A percentile compares a stretch with the other conserved stretches of the same genome.
Conservation (phyloP, 2,329 filamentous ascomycete genomes). For the Diaporthe vexans region DNA sequence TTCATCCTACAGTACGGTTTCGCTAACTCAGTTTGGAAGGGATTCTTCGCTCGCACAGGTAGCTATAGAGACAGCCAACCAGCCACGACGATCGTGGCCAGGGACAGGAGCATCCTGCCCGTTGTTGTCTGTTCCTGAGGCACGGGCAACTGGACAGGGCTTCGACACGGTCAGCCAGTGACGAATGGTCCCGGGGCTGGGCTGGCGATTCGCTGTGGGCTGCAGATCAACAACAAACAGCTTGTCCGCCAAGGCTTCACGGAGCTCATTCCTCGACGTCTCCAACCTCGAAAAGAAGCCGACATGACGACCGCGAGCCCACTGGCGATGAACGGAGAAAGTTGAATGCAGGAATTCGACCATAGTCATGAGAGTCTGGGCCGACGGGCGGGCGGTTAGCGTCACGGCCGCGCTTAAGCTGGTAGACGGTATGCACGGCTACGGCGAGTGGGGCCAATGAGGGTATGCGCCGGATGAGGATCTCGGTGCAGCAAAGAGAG, state of each 20-base stretch:
- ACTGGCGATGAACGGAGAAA: neutral
- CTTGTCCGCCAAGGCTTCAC: neutral
- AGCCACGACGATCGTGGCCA: neutral
- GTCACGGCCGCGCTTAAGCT: neutral
- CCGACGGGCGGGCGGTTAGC: conserved; percentile 13
- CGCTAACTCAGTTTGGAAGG: neutral
- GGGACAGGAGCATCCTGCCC: no score
- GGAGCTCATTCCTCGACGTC: neutral
- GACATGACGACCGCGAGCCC: neutral
- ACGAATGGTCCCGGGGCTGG: neutral
- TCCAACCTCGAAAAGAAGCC: neutral
- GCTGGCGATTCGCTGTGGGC: neutral
- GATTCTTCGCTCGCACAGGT: neutral
- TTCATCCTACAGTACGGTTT: neutral
- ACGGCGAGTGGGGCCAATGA: neutral
- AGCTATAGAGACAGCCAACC: neutral
- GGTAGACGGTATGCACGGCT: neutral
- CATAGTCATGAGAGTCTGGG: neutral
- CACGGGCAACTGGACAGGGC: no score
- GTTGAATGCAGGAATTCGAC: neutral
- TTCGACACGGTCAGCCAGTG: no score
- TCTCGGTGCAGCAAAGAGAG: neutral
- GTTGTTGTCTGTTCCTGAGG: neutral
- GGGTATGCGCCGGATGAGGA: no score
- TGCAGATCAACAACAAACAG: neutral